These are phyloP conservation scores for Wickerhamiella musiphila DNA, from an alignment of 805 yeast species.

Conservation along the genomic window DNA sequence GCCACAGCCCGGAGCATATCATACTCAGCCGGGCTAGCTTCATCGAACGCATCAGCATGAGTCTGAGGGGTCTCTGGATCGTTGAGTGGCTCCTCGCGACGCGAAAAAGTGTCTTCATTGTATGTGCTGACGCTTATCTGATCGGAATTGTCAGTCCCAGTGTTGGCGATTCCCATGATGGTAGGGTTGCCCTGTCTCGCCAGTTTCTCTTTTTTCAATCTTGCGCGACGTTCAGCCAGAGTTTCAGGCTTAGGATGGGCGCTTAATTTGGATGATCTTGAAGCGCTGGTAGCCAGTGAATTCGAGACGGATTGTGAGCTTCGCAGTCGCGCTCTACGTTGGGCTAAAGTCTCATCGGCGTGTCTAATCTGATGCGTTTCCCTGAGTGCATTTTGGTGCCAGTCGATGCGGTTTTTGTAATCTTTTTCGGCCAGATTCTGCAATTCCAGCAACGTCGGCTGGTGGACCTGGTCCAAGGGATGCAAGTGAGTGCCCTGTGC, in stretches of 20 bases:
- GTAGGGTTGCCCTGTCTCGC: too few relatives aligned
- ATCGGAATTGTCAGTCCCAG: not conserved
- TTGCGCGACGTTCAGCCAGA: slow-evolving; percentile 14
- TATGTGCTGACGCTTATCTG: not conserved
- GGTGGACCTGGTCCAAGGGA: slow-evolving; percentile 16
- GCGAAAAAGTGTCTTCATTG: not conserved
- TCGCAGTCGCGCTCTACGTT: slow-evolving; percentile 18
- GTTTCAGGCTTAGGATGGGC: slow-evolving; percentile 8
- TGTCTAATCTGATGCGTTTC: slow-evolving; percentile 10
- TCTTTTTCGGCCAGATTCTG: slow-evolving; percentile 18
- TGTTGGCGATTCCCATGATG: not conserved
- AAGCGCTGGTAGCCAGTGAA: too few relatives aligned
- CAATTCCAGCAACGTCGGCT: slow-evolving; percentile 19
- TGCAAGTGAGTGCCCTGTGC: slow-evolving; percentile 8
- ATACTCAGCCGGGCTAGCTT: too few relatives aligned
- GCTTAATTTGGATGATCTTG: slow-evolving; percentile 3
- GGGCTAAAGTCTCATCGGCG: slow-evolving; percentile 18
- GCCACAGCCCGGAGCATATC: too few relatives aligned
- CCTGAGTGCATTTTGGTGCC: slow-evolving; percentile 12
- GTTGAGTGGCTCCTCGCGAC: too few relatives aligned
- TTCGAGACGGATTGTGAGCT: too few relatives aligned
- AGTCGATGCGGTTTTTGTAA: slow-evolving; percentile 15
- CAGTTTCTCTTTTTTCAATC: slow-evolving; percentile 8
- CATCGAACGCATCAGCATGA: too few relatives aligned
- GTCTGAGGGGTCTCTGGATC: too few relatives aligned